Percentiles rank a stretch among this genome's conserved stretches.
Conservation (phyloP, 1,284 basidiomycete genomes). For the Malassezia vespertilionis region DNA sequence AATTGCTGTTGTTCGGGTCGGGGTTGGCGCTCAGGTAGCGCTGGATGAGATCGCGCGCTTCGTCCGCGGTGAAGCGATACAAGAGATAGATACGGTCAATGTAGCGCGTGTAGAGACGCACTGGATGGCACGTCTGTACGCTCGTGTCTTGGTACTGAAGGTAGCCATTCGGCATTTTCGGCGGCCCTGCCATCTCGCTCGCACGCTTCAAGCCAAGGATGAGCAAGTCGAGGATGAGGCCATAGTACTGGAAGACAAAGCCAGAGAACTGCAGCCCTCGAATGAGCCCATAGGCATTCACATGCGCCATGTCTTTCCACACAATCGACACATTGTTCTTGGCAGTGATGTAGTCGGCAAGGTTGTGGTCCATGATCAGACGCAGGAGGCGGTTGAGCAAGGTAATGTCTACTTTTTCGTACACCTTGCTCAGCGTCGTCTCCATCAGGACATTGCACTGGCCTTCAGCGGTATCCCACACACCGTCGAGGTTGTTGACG, state of each 20-base stretch:
- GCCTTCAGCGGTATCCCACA: conserved; percentile 46
- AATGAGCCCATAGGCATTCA: conserved; percentile 45
- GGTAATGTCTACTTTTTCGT: conserved; percentile 47
- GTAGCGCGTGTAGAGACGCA: conserved; percentile 45
- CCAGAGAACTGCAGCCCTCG: conserved; percentile 46
- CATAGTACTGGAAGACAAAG: conserved; percentile 48
- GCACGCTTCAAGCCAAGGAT: conserved; percentile 44
- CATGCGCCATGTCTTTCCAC: conserved; percentile 47
- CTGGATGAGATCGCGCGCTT: conserved; percentile 93
- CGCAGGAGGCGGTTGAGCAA: conserved; percentile 45
- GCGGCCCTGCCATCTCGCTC: conserved; percentile 45
- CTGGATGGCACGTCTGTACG: conserved; percentile 42
- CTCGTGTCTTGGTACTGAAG: conserved; percentile 41
- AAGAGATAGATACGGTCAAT: conserved; percentile 54
- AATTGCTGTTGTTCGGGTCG: conserved; percentile 95
- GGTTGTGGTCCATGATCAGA: conserved; percentile 47
- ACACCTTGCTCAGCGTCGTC: conserved; percentile 44
- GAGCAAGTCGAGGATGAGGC: conserved; percentile 43
- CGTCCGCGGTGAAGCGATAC: conserved; percentile 96
- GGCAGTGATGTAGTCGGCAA: conserved; percentile 47
- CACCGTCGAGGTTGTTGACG: conserved; percentile 44
- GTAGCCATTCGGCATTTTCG: conserved; percentile 45
- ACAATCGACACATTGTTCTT: conserved; percentile 48
- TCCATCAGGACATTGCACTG: conserved; percentile 47
- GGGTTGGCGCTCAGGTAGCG: conserved; percentile 92